Base-by-base conservation (phyloP, 2,329 filamentous ascomycete species). In the Rutstroemia sp. region DNA sequence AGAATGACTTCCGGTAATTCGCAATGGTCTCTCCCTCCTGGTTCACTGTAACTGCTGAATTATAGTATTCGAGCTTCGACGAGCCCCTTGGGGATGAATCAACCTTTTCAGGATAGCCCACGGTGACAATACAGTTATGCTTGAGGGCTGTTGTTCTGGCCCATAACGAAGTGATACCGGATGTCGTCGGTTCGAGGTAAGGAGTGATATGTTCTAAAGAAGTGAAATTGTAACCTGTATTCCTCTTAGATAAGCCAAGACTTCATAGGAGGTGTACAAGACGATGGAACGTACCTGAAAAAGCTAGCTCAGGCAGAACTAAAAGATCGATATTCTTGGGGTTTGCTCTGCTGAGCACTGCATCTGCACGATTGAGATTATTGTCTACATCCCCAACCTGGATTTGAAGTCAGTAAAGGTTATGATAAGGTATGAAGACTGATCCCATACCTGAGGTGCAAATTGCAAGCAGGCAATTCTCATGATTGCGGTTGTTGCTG, bases 301-400 rank as follows among this genome's bases (percentile, higher is more conserved):
- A 90, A 1, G 88, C 86, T 69, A 92, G 73, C 67, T 92, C 89
- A 0, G 89, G 88, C 0, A 92, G 72, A 0, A 92, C 81, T 0
- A 94, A 74, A 30, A 92, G 76, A 66, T 90, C 86, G 1, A 92
- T 63, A n/a, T 78, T 72, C 1, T 78, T 71, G 0, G 76, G 72
- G 5, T 76, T 71, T 0, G 80, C 78, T 25, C 67, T 74, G 17
- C 71, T 75, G 10, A 92, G 72, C 4, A 92, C 76, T 0, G 76
- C 71, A 61, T 91, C 83, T 59, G 88, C 88, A 17, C 78, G 78
- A 60, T 78, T 80, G 47, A 92, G 75, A 62, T 92, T 92, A 59
- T 86, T 81, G 64, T 87, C 73, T 37, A 89, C 73, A 55, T 87
- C 80, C 51, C 86, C 88, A 45, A 92, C 78, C 65, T 83, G 77